phyloP scores from a whole-genome alignment of 2,329 filamentous ascomycete species.

The Lachnellula cervina region DNA sequence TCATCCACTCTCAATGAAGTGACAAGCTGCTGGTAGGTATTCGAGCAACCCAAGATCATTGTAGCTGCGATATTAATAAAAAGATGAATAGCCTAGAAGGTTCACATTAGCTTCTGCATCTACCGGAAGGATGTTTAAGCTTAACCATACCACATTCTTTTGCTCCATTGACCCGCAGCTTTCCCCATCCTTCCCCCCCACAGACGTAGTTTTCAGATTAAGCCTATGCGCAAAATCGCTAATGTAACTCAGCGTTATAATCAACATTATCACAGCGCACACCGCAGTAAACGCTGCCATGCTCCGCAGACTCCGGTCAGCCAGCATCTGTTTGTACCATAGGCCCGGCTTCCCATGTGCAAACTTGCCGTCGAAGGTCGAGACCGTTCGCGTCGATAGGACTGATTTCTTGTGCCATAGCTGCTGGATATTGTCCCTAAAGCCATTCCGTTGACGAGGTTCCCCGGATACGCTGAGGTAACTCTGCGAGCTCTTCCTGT shows the following conservation, averaged over 20 bases:
- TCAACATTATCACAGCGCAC: conserved; percentile 16
- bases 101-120: not conserved
- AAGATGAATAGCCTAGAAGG: conserved; percentile 10
- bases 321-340: conserved; percentile 23
- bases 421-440: not conserved
- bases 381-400: not conserved
- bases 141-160: conserved; percentile 13
- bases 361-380: conserved; percentile 18
- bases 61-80: conserved; percentile 21
- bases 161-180: conserved; percentile 13
- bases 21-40: conserved; percentile 22
- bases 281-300: conserved; percentile 18
- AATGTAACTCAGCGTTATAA: conserved; percentile 15
- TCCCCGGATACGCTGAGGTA: not conserved
- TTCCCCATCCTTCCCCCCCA: conserved; percentile 15
- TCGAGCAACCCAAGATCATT: conserved; percentile 20
- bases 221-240: conserved; percentile 8
- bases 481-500: not conserved
- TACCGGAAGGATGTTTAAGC: not conserved
- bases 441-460: conserved; percentile 2
- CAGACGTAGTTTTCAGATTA: conserved; percentile 11
- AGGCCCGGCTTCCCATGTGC: conserved; percentile 18
- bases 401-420: conserved; percentile 6
- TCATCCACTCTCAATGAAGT: conserved; percentile 15
- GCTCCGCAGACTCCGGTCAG: conserved; percentile 17